Base-by-base conservation (phyloP, 441 rosid genomes). In the Erodium moschatum region DNA sequence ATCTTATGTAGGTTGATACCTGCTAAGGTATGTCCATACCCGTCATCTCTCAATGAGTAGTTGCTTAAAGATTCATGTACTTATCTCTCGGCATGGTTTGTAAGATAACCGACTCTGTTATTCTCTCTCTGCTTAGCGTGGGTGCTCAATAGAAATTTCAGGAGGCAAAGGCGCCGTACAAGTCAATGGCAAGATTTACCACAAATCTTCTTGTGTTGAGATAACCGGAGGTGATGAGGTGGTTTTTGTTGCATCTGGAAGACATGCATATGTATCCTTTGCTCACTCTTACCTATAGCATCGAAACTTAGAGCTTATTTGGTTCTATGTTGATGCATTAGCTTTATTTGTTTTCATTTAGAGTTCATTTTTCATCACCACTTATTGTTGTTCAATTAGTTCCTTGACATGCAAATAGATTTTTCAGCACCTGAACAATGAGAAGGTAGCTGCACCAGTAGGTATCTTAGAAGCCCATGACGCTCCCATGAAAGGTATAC, bases 231-330 rank as follows among this genome's bases (percentile, higher is more conserved):
- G 99, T 5, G 99, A 95, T 74, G 98, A 95, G 78, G 82, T 95
- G 77, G 79, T 92, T 79, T 95, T 95, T 76, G 82, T 83, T 71
- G 65, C 79, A 48, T 66, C 86, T 7, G 92, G 86, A 44, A 87
- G 83, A 77, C 95, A 95, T 83, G 87, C 99, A 72, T 95, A 95
- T 73, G 99, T 95, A 95, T 95, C 99, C 97, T 95, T 85, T 70
- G 35, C 42, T 12, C n/a, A 24, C 16, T 64, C 3, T 27, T 62
- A 31, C 35, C 35, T 5, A 40, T 40, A 40, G 11, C 11, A 11
- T 40, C 12, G 46, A 40, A 40, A 40, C 46, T 6, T 40, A 40
- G 12, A 44, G 12, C 4, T 44, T 44, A 44, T 44, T 12, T 2
- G 3, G n/a, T 35, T 11, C 50, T 3, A 44, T 44, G 50, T 44